These are phyloP conservation scores for Chrysanthemum makinoi DNA, from an alignment of 129 eudicot genomes.

Conservation along the genomic window DNA sequence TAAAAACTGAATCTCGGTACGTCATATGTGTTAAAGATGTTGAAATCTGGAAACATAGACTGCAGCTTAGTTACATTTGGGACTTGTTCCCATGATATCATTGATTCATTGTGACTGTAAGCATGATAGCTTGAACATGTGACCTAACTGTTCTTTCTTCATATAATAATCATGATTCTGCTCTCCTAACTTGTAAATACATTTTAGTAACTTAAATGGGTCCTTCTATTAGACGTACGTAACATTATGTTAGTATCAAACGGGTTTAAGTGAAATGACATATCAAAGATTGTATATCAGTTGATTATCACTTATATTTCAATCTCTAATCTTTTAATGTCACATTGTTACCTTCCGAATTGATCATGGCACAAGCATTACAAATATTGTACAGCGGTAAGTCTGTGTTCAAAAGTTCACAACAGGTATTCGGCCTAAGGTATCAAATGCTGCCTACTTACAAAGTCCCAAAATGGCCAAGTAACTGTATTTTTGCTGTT, in stretches of 20 bases:
- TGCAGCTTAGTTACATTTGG: slow-evolving; percentile 20
- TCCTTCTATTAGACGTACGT: background rate
- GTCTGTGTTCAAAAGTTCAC: no score
- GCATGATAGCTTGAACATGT: slow-evolving; percentile 28
- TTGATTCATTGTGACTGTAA: slow-evolving; percentile 16
- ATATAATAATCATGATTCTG: slow-evolving; percentile 28
- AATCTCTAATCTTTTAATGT: background rate
- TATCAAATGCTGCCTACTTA: no score
- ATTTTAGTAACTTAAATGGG: background rate
- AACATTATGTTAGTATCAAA: background rate
- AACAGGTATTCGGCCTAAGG: no score
- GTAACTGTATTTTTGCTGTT: no score
- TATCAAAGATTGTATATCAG: background rate
- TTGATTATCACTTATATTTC: background rate
- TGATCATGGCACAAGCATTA: slow-evolving; percentile 2
- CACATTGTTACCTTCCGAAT: background rate
- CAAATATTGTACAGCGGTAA: background rate
- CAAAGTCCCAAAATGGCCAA: no score
- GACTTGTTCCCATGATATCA: slow-evolving; percentile 23
- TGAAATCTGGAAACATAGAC: no score
- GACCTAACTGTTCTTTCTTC: slow-evolving; percentile 34
- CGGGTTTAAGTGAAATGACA: no score
- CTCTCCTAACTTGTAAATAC: background rate
- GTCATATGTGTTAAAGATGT: background rate
- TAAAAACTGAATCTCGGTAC: no score